Evolutionary conservation across 1,284 basidiomycete genomes (phyloP), one percentile per base, ranked within the genome.

Genomic region (Pseudozyma flocculosa): DNA sequence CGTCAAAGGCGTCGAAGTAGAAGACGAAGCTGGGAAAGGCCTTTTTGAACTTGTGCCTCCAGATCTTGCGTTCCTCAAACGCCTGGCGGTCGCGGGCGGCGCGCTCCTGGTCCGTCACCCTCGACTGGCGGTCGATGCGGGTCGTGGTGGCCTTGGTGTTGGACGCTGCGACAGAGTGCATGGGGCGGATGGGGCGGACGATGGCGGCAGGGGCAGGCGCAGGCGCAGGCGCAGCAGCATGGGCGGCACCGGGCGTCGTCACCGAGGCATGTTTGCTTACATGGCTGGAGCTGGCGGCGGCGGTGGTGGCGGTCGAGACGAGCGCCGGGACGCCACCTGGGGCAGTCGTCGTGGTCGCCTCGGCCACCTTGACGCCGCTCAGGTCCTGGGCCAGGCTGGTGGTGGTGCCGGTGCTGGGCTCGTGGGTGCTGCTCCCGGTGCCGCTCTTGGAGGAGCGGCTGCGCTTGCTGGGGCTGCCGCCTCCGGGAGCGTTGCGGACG

Each of bases 21-120:
- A 77, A 76, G 50, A 68, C 63, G 45, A 77, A 74, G 47, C 50
- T 62, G 22, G 74, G 72, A 30, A 77, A 77, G 10, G 67, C 74
- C 2, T 60, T 59, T 17, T 49, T 38, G 24, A 62, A 76, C 46
- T 64, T 70, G 19, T 62, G 56, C 18, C 70, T 54, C 73, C 67
- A 70, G 26, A 61, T 68, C 46, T 66, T 56, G 14, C 56, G 52
- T 44, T 67, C 58, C 41, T 45, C 57, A 30, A 61, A 54, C 19
- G 52, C 56, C 32, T 70, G 49, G 14, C 59, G 54, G n/a, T 70
- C 67, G 19, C 68, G 61, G 7, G 50, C 47, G 15, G 59, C 56
- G n/a, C 64, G 49, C 46, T 74, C 72, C 24, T 68, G 56, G 2
- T 54, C 60, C 11, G 70, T 57, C 19, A 72, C 61, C 19, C 65